A percentile compares a stretch with the other conserved stretches of the same genome.
These are phyloP conservation scores for Pistacia atlantica DNA, from an alignment of 345 rosid genomes.

Conservation along the genomic window DNA sequence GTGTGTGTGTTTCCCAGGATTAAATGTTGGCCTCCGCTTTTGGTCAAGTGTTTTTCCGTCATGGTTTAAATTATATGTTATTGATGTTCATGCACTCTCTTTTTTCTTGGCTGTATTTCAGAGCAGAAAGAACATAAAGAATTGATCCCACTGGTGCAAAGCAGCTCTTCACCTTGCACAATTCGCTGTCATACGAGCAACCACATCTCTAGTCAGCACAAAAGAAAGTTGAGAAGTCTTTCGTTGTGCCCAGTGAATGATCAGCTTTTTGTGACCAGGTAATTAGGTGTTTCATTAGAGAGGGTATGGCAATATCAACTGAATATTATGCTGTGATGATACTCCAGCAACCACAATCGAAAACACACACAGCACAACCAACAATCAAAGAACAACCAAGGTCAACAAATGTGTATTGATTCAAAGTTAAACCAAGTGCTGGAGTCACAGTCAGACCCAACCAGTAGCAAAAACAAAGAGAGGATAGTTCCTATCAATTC, in stretches of 20 bases:
- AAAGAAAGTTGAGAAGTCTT: conserved; percentile 88
- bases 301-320: background rate
- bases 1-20: background rate
- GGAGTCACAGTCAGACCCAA: too few relatives aligned
- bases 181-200: conserved; percentile 59
- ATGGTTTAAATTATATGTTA: conserved; percentile 1
- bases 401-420: too few relatives aligned
- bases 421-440: too few relatives aligned
- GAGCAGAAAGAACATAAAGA: conserved; percentile 79
- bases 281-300: conserved; percentile 13
- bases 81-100: conserved; percentile 15
- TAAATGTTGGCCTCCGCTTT: background rate
- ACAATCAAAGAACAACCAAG: too few relatives aligned
- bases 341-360: too few relatives aligned
- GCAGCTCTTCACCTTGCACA: conserved; percentile 50
- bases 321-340: background rate
- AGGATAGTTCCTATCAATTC: too few relatives aligned
- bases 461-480: too few relatives aligned
- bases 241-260: conserved; percentile 73
- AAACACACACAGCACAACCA: too few relatives aligned
- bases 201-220: conserved; percentile 85
- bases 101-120: conserved; percentile 31
- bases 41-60: background rate
- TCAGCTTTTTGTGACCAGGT: conserved; percentile 88
- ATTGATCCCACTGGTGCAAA: conserved; percentile 63